phyloP scores from a whole-genome alignment of 2,329 filamentous ascomycete genomes.

The Neofusicoccum cordaticola region DNA sequence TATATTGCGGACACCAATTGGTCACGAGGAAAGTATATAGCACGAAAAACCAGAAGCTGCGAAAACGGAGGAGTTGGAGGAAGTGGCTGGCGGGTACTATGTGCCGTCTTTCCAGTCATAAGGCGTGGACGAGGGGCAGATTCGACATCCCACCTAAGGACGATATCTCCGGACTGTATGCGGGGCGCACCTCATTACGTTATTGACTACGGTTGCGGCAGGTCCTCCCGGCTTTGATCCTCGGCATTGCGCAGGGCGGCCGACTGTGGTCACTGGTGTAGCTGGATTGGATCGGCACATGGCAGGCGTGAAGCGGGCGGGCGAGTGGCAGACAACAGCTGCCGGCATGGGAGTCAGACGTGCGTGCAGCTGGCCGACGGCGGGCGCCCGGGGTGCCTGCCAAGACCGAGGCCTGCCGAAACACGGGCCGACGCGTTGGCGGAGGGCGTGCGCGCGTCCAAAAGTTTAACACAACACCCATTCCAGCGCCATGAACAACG shows the following conservation, averaged over 20 bases:
- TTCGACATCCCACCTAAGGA: not conserved
- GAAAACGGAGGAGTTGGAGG: not conserved
- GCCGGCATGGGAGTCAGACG: too few species aligned
- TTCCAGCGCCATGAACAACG: constrained; percentile 8
- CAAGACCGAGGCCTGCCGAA: not conserved
- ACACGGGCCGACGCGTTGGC: not conserved
- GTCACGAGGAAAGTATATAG: not conserved
- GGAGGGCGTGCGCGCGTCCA: not conserved
- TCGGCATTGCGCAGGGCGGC: not conserved
- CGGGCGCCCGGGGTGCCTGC: not conserved
- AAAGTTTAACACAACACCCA: not conserved
- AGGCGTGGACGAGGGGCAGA: not conserved
- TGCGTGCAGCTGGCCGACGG: too few species aligned
- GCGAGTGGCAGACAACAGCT: not conserved
- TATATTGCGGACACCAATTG: too few species aligned
- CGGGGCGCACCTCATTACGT: constrained; percentile 7
- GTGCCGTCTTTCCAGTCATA: not conserved
- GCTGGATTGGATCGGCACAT: not conserved
- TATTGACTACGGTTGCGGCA: not conserved
- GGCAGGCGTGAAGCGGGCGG: not conserved
- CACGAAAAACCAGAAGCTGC: not conserved
- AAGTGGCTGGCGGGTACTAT: not conserved
- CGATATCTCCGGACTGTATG: not conserved
- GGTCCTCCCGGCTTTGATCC: not conserved
- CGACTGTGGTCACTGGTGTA: not conserved